Evolutionary conservation across 768 basidiomycete genomes (phyloP).

Genomic region (Mrakia hoshinonis): DNA sequence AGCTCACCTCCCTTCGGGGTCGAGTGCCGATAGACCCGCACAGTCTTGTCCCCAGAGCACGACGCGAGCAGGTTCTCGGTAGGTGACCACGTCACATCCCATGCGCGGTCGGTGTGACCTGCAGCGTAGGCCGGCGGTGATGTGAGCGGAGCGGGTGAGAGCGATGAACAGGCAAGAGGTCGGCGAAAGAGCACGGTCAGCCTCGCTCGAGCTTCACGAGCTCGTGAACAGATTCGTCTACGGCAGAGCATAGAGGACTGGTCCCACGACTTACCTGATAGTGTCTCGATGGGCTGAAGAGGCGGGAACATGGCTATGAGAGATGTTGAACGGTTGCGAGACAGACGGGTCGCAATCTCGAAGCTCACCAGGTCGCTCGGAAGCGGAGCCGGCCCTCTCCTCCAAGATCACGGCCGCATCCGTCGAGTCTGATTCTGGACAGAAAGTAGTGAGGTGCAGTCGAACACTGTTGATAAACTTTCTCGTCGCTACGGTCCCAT

Average conservation of each 20-base stretch:
- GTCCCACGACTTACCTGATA: background rate
- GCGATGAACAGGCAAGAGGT: background rate
- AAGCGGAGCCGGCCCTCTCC: background rate
- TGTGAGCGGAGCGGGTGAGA: background rate
- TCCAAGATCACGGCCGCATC: too few relatives aligned
- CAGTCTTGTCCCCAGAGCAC: slow-evolving; percentile 88
- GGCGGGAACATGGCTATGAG: slow-evolving; percentile 3
- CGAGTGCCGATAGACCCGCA: slow-evolving; percentile 68
- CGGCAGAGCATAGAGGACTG: background rate
- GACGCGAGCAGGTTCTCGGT: slow-evolving; percentile 71
- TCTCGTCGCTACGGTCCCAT: too few relatives aligned
- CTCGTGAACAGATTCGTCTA: background rate
- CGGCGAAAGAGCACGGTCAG: background rate
- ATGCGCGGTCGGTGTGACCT: slow-evolving; percentile 69
- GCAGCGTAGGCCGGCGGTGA: background rate
- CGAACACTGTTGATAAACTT: background rate
- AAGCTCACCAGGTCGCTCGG: background rate
- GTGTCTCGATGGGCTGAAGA: background rate
- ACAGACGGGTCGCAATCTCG: background rate
- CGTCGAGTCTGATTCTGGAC: background rate
- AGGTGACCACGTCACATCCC: slow-evolving; percentile 86
- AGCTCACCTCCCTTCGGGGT: background rate
- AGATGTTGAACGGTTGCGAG: background rate
- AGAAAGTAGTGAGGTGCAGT: background rate
- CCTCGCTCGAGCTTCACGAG: background rate